phyloP scores from a whole-genome alignment of 305 asterid species.

The Fraxinus dipetala region DNA sequence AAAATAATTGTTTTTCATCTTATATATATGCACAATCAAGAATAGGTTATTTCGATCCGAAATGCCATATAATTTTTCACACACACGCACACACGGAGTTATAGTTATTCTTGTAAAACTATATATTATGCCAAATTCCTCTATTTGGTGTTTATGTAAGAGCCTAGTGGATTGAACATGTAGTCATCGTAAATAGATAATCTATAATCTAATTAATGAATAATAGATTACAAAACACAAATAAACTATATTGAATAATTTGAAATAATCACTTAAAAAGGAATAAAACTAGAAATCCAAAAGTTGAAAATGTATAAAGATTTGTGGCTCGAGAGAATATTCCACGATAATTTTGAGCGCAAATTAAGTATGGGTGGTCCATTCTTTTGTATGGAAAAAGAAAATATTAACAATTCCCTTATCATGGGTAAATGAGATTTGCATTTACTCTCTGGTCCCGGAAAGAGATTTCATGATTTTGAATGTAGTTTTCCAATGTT shows the following conservation, averaged over 20 bases:
- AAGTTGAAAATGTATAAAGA: neutral
- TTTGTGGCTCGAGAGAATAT: neutral
- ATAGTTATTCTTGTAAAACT: too few species aligned
- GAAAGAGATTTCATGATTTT: neutral
- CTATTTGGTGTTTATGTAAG: too few species aligned
- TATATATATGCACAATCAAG: neutral
- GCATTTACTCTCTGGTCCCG: neutral
- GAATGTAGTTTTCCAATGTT: neutral
- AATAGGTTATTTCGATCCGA: too few species aligned
- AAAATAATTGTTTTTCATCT: neutral
- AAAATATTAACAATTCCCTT: neutral
- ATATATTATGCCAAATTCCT: too few species aligned
- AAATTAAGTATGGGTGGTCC: constrained; percentile 36
- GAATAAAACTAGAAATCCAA: neutral
- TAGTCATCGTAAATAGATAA: neutral
- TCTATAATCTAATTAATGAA: neutral
- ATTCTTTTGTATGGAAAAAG: constrained; percentile 10
- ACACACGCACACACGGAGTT: too few species aligned
- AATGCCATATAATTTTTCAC: too few species aligned
- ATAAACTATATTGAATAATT: neutral
- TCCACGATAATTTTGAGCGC: neutral
- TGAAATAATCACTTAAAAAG: neutral
- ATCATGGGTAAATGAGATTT: constrained; percentile 22
- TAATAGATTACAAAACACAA: neutral
- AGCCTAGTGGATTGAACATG: too few species aligned